Evolutionary conservation across 1,139 yeast genomes (phyloP), one percentile per base, ranked within the genome.

Genomic region (Taphrina communis): DNA sequence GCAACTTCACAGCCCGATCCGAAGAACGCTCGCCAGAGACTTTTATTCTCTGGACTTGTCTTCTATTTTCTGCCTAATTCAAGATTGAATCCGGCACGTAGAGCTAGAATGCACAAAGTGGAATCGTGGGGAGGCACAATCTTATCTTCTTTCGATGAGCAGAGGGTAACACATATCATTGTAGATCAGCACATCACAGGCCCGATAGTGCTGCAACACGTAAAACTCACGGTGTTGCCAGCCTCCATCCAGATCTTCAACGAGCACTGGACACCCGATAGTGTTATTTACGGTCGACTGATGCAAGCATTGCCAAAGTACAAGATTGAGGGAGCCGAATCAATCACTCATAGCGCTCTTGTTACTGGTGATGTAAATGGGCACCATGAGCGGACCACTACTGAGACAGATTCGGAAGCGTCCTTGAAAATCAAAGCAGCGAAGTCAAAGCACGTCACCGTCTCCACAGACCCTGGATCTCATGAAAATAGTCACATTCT

Each of bases 11-110:
- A 5, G 2, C 19, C n/a, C 48, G n/a, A 44, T 44, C 6, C 8
- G 19, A 44, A 44, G 19, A n/a, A 14, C 17, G n/a, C 14, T 1
- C n/a, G 19, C 19, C 38, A 50, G 11, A 50, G 41, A 6, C 48
- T 35, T 17, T 14, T 68, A 12, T 68, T 68, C 55, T 9, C 52
- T 7, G 65, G 53, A 8, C 36, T 39, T 5, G 39, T 48, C 11
- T 67, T 69, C 53, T 61, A 61, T 36, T 69, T 69, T 51, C 39
- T 69, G 19, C 70, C 70, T 19, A 55, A 44, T 48, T 39, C 66
- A 12, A 52, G 59, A n/a, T 12, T 21, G 12, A 50, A 46, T 35
- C 39, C 46, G 14, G 50, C 62, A 19, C 63, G 68, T 8, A 17
- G 39, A 7, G 48, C 44, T 21, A 25, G 65, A 12, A 50, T 44